A percentile compares a stretch with the other conserved stretches of the same genome.
phyloP scores from a whole-genome alignment of 1,139 yeast genomes.

The Candida neerlandica region DNA sequence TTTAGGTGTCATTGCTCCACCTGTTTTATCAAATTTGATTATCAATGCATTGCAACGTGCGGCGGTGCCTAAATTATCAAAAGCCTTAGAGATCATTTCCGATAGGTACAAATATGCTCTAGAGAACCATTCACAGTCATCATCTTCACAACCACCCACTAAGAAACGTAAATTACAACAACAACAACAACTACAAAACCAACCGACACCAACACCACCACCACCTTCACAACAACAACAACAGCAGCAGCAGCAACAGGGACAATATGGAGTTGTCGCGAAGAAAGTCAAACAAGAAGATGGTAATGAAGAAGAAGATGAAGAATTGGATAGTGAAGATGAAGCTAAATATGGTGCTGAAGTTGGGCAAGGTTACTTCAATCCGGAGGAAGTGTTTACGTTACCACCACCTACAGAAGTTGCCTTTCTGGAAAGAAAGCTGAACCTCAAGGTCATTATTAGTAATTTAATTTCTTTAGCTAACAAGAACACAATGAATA shows the following conservation, averaged over 20 bases:
- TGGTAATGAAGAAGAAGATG: slow-evolving; percentile 2
- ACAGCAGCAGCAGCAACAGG: background rate
- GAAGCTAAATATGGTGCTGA: slow-evolving; percentile 40
- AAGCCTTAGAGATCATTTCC: slow-evolving; percentile 68
- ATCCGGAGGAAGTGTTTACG: slow-evolving; percentile 49
- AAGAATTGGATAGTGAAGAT: slow-evolving; percentile 13
- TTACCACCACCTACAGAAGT: slow-evolving; percentile 61
- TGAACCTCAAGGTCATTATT: slow-evolving; percentile 54
- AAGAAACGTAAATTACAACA: background rate
- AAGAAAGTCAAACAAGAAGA: slow-evolving; percentile 6
- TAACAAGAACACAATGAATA: slow-evolving; percentile 24
- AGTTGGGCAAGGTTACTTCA: slow-evolving; percentile 36
- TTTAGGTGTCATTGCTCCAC: slow-evolving; percentile 65
- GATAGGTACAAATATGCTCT: slow-evolving; percentile 53
- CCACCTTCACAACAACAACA: background rate
- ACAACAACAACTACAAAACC: background rate
- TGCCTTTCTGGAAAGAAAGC: slow-evolving; percentile 50
- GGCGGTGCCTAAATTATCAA: slow-evolving; percentile 55
- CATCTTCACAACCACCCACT: background rate
- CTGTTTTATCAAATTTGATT: slow-evolving; percentile 64
- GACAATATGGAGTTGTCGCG: background rate
- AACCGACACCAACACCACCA: slow-evolving; percentile 1
- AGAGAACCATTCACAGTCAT: slow-evolving; percentile 3
- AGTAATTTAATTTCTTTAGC: slow-evolving; percentile 57
- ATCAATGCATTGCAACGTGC: slow-evolving; percentile 61